Evolutionary conservation across 2,329 filamentous ascomycete genomes (phyloP).

Genomic region (Cryphonectria parasitica): DNA sequence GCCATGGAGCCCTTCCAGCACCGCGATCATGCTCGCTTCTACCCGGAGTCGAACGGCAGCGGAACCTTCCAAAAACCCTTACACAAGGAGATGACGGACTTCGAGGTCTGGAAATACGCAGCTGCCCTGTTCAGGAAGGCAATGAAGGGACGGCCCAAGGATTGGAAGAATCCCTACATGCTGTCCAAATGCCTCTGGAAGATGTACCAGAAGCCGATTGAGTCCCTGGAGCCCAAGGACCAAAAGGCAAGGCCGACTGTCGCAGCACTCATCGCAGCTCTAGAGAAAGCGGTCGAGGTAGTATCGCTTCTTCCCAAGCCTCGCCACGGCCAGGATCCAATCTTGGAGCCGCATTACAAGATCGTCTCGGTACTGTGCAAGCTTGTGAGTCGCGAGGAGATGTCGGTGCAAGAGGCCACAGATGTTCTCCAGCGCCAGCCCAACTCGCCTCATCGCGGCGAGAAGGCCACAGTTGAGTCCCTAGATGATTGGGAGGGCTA

Average conservation of each 20-base stretch:
- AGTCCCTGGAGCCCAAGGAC: slow-evolving; percentile 50
- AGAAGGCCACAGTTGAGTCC: slow-evolving; percentile 56
- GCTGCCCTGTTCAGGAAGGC: slow-evolving; percentile 60
- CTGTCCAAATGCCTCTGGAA: slow-evolving; percentile 67
- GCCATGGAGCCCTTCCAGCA: slow-evolving; percentile 65
- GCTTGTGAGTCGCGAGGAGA: slow-evolving; percentile 63
- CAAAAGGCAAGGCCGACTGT: slow-evolving; percentile 43
- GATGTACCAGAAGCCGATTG: slow-evolving; percentile 58
- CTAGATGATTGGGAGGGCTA: slow-evolving; percentile 65
- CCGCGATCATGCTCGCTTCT: slow-evolving; percentile 59
- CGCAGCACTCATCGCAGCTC: slow-evolving; percentile 49
- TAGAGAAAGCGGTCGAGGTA: slow-evolving; percentile 56
- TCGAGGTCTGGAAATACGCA: slow-evolving; percentile 66
- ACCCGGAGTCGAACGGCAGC: slow-evolving; percentile 54
- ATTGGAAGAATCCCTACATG: slow-evolving; percentile 67
- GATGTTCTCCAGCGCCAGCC: slow-evolving; percentile 60
- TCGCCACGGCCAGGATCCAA: slow-evolving; percentile 68
- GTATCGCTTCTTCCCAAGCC: slow-evolving; percentile 58
- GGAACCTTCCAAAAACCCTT: slow-evolving; percentile 57
- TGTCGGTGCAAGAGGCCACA: slow-evolving; percentile 53
- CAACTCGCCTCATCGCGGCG: slow-evolving; percentile 53
- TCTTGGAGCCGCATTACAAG: slow-evolving; percentile 92
- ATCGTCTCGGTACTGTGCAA: slow-evolving; percentile 83
- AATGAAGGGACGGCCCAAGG: slow-evolving; percentile 55
- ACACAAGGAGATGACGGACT: slow-evolving; percentile 61